phyloP scores from a whole-genome alignment of 78 protist genomes.

The Monosiga brevicollis region DNA sequence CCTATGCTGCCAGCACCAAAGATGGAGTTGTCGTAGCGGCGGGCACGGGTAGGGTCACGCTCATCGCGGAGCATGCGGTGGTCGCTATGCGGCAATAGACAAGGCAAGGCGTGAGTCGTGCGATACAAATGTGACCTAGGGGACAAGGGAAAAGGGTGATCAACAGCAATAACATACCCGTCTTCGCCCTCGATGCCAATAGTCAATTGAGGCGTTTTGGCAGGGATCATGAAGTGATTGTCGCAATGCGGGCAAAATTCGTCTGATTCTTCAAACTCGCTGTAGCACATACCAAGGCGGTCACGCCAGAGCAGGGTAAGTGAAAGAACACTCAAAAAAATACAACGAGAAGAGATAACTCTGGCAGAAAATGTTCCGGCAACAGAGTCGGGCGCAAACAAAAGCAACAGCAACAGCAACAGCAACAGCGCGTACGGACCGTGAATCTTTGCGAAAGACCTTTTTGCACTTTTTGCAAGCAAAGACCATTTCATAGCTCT shows the following conservation, averaged over 20 bases:
- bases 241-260: constrained; percentile 79
- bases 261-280: constrained; percentile 55
- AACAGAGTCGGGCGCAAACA: too few species aligned
- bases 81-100: too few species aligned
- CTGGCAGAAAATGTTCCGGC: too few species aligned
- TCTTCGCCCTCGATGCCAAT: not conserved
- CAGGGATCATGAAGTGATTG: constrained; percentile 12
- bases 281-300: too few species aligned
- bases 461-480: constrained; percentile 81
- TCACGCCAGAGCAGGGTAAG: too few species aligned
- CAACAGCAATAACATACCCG: too few species aligned
- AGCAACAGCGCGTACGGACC: not conserved
- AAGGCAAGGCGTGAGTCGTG: too few species aligned
- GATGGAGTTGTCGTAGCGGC: not conserved
- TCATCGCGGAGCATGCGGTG: not conserved
- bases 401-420: not conserved
- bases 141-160: too few species aligned
- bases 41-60: not conserved
- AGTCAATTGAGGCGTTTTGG: not conserved
- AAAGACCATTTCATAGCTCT: constrained; percentile 46
- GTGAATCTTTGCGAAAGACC: constrained; percentile 54
- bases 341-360: too few species aligned
- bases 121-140: too few species aligned
- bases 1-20: not conserved
- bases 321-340: too few species aligned